These are phyloP conservation scores for Grammothele lineata DNA, from an alignment of 768 basidiomycete genomes.

Conservation along the genomic window DNA sequence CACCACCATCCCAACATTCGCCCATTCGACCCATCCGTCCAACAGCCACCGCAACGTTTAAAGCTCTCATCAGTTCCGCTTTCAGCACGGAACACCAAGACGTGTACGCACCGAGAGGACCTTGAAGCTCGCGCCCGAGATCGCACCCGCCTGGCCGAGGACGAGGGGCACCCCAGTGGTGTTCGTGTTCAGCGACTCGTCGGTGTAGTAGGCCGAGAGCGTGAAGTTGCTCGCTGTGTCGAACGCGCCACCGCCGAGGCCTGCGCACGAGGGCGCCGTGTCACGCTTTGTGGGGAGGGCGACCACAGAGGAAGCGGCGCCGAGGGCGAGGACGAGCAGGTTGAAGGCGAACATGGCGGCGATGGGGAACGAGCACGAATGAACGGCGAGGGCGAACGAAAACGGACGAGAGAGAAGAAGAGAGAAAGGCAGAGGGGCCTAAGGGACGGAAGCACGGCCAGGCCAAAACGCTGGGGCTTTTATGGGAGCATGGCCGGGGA, in stretches of 20 bases:
- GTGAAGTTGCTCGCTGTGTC: constrained; percentile 38
- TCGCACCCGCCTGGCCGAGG: constrained; percentile 31
- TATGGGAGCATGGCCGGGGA: no score
- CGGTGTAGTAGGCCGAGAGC: constrained; percentile 39
- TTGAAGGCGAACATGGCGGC: constrained; percentile 14
- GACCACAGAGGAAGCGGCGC: constrained; percentile 4
- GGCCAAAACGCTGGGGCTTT: no score
- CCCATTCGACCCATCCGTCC: no score
- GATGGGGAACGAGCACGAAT: not conserved
- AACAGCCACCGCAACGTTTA: no score
- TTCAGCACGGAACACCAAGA: not conserved
- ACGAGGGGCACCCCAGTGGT: constrained; percentile 44
- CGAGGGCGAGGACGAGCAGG: constrained; percentile 8
- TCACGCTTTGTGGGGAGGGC: constrained; percentile 8
- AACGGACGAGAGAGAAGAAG: not conserved
- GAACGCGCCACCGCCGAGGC: constrained; percentile 21
- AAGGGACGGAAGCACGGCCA: no score
- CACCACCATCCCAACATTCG: no score
- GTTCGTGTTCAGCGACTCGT: constrained; percentile 38
- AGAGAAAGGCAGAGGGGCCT: no score
- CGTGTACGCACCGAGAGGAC: constrained; percentile 39
- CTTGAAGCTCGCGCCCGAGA: constrained; percentile 34
- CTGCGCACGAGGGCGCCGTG: constrained; percentile 17
- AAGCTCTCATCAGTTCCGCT: no score
- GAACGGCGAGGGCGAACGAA: not conserved